Evolutionary conservation across 768 basidiomycete genomes (phyloP).

Genomic region (Tulasnella sp.): DNA sequence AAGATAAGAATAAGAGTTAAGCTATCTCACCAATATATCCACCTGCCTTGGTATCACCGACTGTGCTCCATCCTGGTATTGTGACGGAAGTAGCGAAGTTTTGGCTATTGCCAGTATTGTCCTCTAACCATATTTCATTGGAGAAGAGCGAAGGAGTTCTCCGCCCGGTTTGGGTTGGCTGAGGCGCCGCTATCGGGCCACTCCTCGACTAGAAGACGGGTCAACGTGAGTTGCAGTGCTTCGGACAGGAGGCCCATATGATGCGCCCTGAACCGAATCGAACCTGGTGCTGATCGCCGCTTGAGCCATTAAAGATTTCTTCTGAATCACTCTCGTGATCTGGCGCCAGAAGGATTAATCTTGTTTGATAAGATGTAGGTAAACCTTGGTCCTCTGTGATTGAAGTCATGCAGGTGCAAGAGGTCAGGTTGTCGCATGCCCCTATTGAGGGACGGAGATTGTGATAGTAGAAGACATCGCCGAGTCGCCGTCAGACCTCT

Average conservation of each 20-base stretch:
- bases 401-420: background rate
- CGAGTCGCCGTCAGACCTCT: background rate
- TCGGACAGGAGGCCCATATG: background rate
- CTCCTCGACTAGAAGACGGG: background rate
- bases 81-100: constrained; percentile 10
- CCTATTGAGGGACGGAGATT: background rate
- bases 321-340: constrained; percentile 5
- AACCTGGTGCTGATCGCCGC: background rate
- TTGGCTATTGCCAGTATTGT: constrained; percentile 2
- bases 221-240: background rate
- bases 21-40: constrained; percentile 7
- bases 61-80: constrained; percentile 8
- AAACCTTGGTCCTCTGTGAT: constrained; percentile 2
- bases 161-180: background rate
- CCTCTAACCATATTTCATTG: constrained; percentile 12
- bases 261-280: background rate
- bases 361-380: constrained; percentile 1
- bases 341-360: background rate
- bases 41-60: constrained; percentile 13
- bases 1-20: constrained; percentile 5
- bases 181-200: background rate
- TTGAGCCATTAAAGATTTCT: background rate
- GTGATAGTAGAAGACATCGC: background rate
- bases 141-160: background rate
- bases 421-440: background rate